phyloP scores from a whole-genome alignment of 1,284 basidiomycete species.

The Mixia osmundae region DNA sequence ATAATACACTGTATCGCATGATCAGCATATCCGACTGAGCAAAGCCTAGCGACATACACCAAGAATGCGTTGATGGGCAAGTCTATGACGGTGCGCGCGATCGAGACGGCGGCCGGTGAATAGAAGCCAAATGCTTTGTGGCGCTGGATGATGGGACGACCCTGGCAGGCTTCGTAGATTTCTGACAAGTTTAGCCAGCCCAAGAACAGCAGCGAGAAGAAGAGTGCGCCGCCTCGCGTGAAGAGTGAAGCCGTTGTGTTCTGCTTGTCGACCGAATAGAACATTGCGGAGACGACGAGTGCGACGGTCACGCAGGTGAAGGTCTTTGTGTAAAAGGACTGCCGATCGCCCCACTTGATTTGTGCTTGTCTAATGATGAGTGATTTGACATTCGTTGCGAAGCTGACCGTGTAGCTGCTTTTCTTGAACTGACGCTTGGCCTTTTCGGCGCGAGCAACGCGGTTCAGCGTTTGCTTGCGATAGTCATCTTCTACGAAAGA shows the following conservation, averaged over 20 bases:
- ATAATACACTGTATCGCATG: slow-evolving; percentile 16
- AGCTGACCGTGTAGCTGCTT: slow-evolving; percentile 15
- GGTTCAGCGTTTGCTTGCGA: not conserved
- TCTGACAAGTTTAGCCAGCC: slow-evolving; percentile 15
- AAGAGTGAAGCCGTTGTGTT: slow-evolving; percentile 13
- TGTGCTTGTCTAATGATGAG: slow-evolving; percentile 16
- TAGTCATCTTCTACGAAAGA: not conserved
- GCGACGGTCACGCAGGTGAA: slow-evolving; percentile 16
- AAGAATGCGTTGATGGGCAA: slow-evolving; percentile 11
- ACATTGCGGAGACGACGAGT: slow-evolving; percentile 15
- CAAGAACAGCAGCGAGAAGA: slow-evolving; percentile 10
- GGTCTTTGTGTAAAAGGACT: slow-evolving; percentile 16
- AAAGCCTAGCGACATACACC: not conserved
- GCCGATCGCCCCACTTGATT: slow-evolving; percentile 15
- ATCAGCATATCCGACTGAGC: no score
- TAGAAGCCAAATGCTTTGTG: slow-evolving; percentile 18
- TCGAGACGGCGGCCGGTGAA: slow-evolving; percentile 13
- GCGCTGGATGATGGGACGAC: slow-evolving; percentile 14
- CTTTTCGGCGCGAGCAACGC: slow-evolving; percentile 5
- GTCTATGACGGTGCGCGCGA: slow-evolving; percentile 16
- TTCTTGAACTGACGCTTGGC: slow-evolving; percentile 3
- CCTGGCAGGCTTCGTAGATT: slow-evolving; percentile 14
- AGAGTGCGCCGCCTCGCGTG: slow-evolving; percentile 15
- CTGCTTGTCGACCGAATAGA: slow-evolving; percentile 12
- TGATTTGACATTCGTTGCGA: slow-evolving; percentile 11